Evolutionary conservation across 345 rosid genomes (phyloP).

Genomic region (Aquilaria sinensis): DNA sequence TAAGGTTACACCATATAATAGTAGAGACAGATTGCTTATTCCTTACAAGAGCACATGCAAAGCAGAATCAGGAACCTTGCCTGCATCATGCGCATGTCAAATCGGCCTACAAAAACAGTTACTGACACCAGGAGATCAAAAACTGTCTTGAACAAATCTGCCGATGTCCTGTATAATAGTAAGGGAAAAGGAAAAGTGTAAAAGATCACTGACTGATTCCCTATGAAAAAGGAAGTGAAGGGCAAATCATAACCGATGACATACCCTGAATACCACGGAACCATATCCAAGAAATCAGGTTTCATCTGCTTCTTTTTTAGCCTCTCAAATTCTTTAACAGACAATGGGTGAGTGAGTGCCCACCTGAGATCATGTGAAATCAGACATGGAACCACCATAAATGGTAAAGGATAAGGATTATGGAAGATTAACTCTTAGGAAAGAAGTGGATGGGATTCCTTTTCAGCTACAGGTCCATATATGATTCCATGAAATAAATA

Average conservation of each 20-base stretch:
- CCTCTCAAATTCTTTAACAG: conserved; percentile 66
- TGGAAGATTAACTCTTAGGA: too few relatives aligned
- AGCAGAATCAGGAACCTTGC: conserved; percentile 22
- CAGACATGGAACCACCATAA: too few relatives aligned
- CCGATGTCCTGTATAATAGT: conserved; percentile 76
- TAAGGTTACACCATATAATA: neutral
- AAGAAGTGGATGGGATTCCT: too few relatives aligned
- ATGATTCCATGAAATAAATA: neutral
- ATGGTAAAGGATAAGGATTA: too few relatives aligned
- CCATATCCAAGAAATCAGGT: conserved; percentile 92
- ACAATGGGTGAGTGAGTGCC: conserved; percentile 83
- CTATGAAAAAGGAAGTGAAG: neutral
- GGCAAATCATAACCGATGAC: conserved; percentile 4
- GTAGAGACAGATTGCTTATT: neutral
- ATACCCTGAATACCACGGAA: conserved; percentile 98
- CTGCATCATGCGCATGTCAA: conserved; percentile 99
- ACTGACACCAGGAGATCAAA: conserved; percentile 94
- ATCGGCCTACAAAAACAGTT: conserved; percentile 91
- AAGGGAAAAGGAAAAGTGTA: conserved; percentile 12
- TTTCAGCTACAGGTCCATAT: too few relatives aligned
- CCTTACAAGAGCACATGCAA: neutral
- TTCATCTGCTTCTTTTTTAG: conserved; percentile 71
- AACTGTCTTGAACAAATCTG: conserved; percentile 86
- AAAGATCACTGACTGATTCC: neutral
- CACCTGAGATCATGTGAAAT: conserved; percentile 41